Conservation (phyloP, 495 filamentous ascomycete genomes). For the Chlorociboria aeruginascens region DNA sequence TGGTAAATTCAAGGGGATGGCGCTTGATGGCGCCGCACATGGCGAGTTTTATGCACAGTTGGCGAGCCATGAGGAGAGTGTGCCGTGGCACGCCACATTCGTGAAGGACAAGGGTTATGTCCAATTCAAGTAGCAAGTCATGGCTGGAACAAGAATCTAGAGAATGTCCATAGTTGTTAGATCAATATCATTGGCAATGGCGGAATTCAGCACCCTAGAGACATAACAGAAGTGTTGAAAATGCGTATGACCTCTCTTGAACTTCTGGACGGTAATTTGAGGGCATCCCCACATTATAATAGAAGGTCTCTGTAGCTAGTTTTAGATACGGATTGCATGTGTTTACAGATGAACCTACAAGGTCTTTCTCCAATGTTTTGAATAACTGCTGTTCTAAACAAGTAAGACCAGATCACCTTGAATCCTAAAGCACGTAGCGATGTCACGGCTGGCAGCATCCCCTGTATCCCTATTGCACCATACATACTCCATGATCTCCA, state of each 20-base stretch:
- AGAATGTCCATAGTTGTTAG: conserved; percentile 6
- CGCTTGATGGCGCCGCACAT: conserved; percentile 8
- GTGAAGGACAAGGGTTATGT: conserved; percentile 14
- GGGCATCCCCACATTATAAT: neutral
- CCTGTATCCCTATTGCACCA: conserved; percentile 28
- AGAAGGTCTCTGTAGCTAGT: too few relatives aligned
- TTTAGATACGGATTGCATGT: too few relatives aligned
- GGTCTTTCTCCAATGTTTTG: neutral
- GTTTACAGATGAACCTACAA: too few relatives aligned
- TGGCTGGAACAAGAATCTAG: conserved; percentile 3
- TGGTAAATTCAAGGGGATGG: conserved; percentile 3
- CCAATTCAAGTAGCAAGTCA: conserved; percentile 13
- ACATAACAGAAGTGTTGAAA: conserved; percentile 3
- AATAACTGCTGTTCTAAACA: conserved; percentile 18
- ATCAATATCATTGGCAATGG: neutral
- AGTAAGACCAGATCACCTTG: conserved; percentile 27
- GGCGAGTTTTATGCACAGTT: conserved; percentile 10
- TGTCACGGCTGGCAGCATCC: conserved; percentile 24
- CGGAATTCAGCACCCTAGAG: conserved; percentile 2
- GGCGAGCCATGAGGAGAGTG: conserved; percentile 5
- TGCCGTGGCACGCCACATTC: conserved; percentile 12
- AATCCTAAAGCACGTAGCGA: conserved; percentile 27
- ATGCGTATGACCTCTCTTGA: too few relatives aligned
- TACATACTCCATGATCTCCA: conserved; percentile 37
- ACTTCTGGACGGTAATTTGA: neutral